Conservation (phyloP, 2,329 filamentous ascomycete species). For the Cercospora sesami region DNA sequence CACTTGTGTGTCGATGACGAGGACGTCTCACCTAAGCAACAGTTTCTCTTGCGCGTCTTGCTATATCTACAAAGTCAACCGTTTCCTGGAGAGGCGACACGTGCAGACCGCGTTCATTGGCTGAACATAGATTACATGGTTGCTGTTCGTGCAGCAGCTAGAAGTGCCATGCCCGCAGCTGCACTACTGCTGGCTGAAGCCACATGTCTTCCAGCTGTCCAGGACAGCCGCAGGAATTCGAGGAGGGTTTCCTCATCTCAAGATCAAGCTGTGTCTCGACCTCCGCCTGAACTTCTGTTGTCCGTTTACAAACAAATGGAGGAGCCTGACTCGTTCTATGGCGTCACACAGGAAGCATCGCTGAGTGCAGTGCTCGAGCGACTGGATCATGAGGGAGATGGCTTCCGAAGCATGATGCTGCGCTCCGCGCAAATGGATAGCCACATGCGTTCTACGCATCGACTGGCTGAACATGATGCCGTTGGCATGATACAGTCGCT, state of each 20-base stretch:
- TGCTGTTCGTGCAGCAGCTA: conserved; percentile 69
- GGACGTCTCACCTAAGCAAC: conserved; percentile 61
- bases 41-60: conserved; percentile 73
- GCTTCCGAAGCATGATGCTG: conserved; percentile 83
- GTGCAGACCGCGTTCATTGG: conserved; percentile 78
- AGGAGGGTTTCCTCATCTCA: conserved; percentile 30
- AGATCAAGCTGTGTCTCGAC: conserved; percentile 15
- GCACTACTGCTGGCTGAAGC: conserved; percentile 82
- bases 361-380: conserved; percentile 75
- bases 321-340: conserved; percentile 95
- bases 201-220: conserved; percentile 16
- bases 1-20: conserved; percentile 60
- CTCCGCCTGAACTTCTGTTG: conserved; percentile 68
- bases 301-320: conserved; percentile 88
- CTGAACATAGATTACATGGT: conserved; percentile 75
- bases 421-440: conserved; percentile 89
- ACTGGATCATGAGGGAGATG: conserved; percentile 86
- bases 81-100: conserved; percentile 71
- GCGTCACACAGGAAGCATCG: conserved; percentile 74
- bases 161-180: conserved; percentile 82
- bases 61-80: conserved; percentile 85
- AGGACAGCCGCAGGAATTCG: conserved; percentile 28
- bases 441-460: conserved; percentile 65
- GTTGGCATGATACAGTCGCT: conserved; percentile 74
- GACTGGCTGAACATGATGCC: conserved; percentile 59